A percentile compares a stretch with the other conserved stretches of the same genome.
Conservation (phyloP, 768 basidiomycete species). For the Tricholoma matsutake region DNA sequence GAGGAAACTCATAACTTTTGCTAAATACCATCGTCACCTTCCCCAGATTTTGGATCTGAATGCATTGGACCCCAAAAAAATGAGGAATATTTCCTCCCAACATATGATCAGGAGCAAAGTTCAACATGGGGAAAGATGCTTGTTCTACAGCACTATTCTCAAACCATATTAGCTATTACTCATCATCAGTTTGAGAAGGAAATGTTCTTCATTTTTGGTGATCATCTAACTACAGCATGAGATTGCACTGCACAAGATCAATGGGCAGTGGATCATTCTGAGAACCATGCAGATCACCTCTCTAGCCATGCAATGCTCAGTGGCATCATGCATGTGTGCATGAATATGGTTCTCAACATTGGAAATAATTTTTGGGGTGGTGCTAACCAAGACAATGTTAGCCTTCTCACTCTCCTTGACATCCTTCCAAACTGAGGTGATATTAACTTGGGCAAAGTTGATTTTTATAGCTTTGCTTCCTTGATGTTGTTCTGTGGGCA, state of each 20-base stretch:
- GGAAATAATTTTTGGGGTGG: neutral
- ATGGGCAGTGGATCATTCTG: neutral
- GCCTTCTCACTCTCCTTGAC: neutral
- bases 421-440: neutral
- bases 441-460: neutral
- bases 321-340: neutral
- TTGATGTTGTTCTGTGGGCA: neutral
- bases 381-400: neutral
- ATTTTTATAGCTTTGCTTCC: neutral
- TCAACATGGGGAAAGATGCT: neutral
- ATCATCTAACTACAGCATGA: neutral
- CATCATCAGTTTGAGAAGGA: neutral
- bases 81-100: neutral
- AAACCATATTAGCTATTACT: neutral
- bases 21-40: no score
- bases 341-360: neutral
- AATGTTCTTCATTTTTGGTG: neutral
- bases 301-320: neutral
- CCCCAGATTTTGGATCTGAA: no score
- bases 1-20: no score
- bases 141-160: neutral
- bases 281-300: neutral
- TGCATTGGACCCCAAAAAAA: no score
- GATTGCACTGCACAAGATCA: neutral
- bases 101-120: neutral